These are phyloP conservation scores for Raffaelea arxii DNA, from an alignment of 2,329 filamentous ascomycete species.

Conservation along the genomic window DNA sequence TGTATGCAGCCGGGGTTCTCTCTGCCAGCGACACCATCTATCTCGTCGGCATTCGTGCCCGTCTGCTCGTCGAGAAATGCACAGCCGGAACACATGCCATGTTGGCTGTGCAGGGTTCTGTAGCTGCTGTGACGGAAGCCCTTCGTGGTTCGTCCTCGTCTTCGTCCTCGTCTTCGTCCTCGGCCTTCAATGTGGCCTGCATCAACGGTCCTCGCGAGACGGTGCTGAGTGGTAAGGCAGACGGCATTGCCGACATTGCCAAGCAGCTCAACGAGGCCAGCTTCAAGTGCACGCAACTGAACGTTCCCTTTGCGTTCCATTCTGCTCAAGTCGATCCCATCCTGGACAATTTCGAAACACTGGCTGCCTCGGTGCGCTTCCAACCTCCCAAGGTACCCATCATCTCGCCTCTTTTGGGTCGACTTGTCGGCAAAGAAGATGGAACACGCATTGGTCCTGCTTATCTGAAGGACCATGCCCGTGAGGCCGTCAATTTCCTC, in stretches of 20 bases:
- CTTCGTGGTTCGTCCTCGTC: constrained; percentile 26
- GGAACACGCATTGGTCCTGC: constrained; percentile 45
- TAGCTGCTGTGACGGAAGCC: constrained; percentile 42
- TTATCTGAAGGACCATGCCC: constrained; percentile 56
- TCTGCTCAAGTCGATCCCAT: constrained; percentile 45
- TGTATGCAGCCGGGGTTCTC: constrained; percentile 60
- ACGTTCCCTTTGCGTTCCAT: constrained; percentile 45
- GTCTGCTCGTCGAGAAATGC: constrained; percentile 55
- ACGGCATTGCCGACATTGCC: constrained; percentile 34
- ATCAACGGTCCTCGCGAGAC: constrained; percentile 68
- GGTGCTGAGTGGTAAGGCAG: constrained; percentile 47
- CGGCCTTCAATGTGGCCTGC: constrained; percentile 50
- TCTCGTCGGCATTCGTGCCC: constrained; percentile 58
- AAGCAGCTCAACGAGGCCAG: constrained; percentile 19
- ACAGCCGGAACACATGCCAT: constrained; percentile 55
- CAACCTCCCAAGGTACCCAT: constrained; percentile 44
- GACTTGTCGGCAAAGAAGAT: constrained; percentile 40
- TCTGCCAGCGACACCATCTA: constrained; percentile 63
- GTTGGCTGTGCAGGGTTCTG: constrained; percentile 36
- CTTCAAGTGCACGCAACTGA: constrained; percentile 34
- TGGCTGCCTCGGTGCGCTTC: constrained; percentile 29
- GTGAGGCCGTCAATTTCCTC: constrained; percentile 61
- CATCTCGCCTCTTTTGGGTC: constrained; percentile 57
- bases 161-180: constrained; percentile 12
- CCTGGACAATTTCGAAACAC: constrained; percentile 45